A percentile compares a stretch with the other conserved stretches of the same genome.
These are phyloP conservation scores for Leucocoprinus birnbaumii DNA, from an alignment of 768 basidiomycete species.

Conservation along the genomic window DNA sequence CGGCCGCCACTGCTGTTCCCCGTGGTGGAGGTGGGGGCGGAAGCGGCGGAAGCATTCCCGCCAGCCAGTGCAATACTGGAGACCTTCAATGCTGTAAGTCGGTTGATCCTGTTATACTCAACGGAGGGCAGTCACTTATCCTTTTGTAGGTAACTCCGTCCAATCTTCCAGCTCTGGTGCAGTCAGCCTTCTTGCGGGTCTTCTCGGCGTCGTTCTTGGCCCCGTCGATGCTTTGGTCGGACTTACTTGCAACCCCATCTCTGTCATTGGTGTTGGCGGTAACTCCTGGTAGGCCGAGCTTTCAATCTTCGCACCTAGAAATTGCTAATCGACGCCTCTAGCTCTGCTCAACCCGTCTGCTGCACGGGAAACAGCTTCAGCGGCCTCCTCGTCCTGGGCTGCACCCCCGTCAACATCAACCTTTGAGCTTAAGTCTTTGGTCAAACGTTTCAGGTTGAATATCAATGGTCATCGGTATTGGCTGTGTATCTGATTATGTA, in stretches of 20 bases:
- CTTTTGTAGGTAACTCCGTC: conserved; percentile 21
- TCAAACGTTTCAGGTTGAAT: too few relatives aligned
- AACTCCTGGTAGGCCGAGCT: conserved; percentile 16
- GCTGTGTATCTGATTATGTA: too few relatives aligned
- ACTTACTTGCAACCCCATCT: conserved; percentile 29
- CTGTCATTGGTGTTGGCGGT: conserved; percentile 22
- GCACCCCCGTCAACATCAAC: conserved; percentile 26
- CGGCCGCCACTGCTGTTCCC: too few relatives aligned
- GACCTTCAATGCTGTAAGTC: conserved; percentile 21
- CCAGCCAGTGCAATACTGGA: conserved; percentile 25
- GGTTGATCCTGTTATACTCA: too few relatives aligned
- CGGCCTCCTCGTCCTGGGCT: conserved; percentile 27
- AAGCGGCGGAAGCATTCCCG: not conserved
- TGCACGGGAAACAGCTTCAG: conserved; percentile 27
- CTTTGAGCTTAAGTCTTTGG: conserved; percentile 12
- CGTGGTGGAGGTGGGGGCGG: too few relatives aligned
- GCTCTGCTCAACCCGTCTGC: conserved; percentile 26
- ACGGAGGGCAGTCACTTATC: not conserved
- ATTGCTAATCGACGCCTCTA: not conserved
- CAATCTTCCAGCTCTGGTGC: conserved; percentile 12
- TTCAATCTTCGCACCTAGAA: not conserved
- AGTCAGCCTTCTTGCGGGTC: conserved; percentile 20
- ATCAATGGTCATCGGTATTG: not conserved
- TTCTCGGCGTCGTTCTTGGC: conserved; percentile 30
- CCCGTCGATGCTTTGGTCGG: conserved; percentile 2